phyloP scores from a whole-genome alignment of 2,329 filamentous ascomycete species.

The Colletotrichum viniferum region DNA sequence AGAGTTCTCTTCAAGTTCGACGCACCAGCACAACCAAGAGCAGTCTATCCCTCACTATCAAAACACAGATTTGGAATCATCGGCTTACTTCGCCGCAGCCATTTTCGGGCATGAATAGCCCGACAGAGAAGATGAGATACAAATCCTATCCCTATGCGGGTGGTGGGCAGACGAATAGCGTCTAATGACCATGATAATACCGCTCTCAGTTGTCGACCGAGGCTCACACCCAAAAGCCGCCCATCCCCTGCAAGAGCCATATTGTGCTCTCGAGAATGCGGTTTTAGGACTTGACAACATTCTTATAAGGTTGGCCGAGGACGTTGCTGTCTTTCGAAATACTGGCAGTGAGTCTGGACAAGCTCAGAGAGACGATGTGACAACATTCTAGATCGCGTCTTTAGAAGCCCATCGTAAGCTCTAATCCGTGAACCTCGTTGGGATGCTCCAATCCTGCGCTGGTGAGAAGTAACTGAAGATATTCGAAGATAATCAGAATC shows the following conservation, averaged over 20 bases:
- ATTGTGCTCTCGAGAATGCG: no score
- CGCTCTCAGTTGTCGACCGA: not conserved
- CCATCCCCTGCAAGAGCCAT: no score
- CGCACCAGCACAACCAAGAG: not conserved
- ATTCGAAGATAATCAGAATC: no score
- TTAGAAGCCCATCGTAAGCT: not conserved
- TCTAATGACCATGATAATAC: not conserved
- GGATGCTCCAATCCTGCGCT: no score
- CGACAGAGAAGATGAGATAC: not conserved
- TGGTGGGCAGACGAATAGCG: not conserved
- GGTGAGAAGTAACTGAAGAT: no score
- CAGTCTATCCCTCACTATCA: not conserved
- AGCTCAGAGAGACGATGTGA: not conserved
- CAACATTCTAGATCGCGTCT: not conserved
- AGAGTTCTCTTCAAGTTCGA: not conserved
- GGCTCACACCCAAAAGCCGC: not conserved
- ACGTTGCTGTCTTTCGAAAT: not conserved
- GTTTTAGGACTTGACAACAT: not conserved
- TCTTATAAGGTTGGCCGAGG: fast-evolving
- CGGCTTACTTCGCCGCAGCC: no score
- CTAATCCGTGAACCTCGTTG: not conserved
- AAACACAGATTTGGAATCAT: not conserved
- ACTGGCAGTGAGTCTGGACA: not conserved
- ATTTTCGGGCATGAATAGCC: not conserved
- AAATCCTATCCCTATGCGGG: not conserved